Base-by-base conservation (phyloP, 257 asterid species). In the Jacaranda mimosifolia region DNA sequence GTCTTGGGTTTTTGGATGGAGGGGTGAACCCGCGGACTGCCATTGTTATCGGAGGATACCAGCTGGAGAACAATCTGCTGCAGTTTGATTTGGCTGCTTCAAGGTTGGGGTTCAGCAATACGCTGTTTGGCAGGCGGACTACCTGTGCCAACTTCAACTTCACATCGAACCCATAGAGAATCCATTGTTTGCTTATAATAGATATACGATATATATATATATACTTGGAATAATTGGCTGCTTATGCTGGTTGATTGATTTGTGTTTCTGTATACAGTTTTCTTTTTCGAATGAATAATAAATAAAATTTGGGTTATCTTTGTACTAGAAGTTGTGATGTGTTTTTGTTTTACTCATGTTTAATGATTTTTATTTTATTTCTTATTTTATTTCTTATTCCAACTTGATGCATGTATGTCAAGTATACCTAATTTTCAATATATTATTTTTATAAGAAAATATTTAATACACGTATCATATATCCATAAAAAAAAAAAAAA, bases 71-170 rank as follows among this genome's bases (percentile, higher is more conserved):
- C 11, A 80, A 80, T 43, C 52, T 90, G 78, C 6, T 90, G 78
- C 91, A 91, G 73, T 89, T 91, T 40, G 97, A 91, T 84, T 43
- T 89, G 86, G 93, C 87, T 17, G 83, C 79, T 26, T 86, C 91
- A 0, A 85, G 91, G 55, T 17, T 89, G 64, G 95, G 97, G 5
- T 91, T 91, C 74, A 86, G 87, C 62, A 74, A 80, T 0, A 67
- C 89, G 38, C 80, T 89, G 3, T 51, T 83, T 43, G 89, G 89
- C 0, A 21, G 80, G 19, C 75, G 40, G 62, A 89, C 97, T 12
- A 89, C 91, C 0, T 91, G 97, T 65, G 89, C 91, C 52, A 91
- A 91, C 78, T 91, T 89, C 82, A 89, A 91, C 80, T 91, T 91
- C 89, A 89, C 97, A 0, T 74, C 95, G 62, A 79, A 19, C 64